Evolutionary conservation across 1,284 basidiomycete genomes (phyloP), one percentile per base, ranked within the genome.

Genomic region (Malassezia obtusa): DNA sequence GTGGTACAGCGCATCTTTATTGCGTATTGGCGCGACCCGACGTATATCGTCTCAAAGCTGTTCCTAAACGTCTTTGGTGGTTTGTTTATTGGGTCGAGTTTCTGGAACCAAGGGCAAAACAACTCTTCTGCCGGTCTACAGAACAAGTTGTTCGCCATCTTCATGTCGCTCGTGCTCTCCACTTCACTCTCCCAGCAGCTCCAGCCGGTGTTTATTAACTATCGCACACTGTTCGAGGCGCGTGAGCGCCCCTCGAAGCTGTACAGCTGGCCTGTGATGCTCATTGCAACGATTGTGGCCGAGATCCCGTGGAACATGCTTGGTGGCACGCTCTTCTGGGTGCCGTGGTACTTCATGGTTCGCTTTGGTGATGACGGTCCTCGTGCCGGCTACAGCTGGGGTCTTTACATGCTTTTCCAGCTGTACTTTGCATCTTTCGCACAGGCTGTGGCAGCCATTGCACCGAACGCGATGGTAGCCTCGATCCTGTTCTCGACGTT

Each of bases 261-360:
- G 68, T 91, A 89, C 77, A 82, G 81, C 45, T 91, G 89, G 89
- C 78, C 82, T 7, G 82, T 85, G 1, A 80, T 89, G 40, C 64
- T 76, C 39, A 50, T 69, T 46, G 48, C 67, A 19, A 75, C 75
- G 60, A 71, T 78, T 37, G 39, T 78, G 14, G 76, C 69, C 49
- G 75, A 76, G 60, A 47, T 74, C 4, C 64, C 67, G 2, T 74
- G 66, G 64, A 65, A 67, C 57, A 14, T 65, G 4, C 26, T 71
- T 5, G 60, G 61, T 21, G 71, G 61, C 5, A 70, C 67, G 4
- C 45, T 66, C 19, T 70, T 66, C 56, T 70, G 62, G 62, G 41
- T 57, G 4, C 52, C 61, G 4, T 70, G 68, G 67, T 67, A 61
- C 53, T 68, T 51, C 11, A 65, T 68, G 65, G 44, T 54, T 1